Base-by-base conservation (phyloP, 108 stramenopile genomes). In the Conticribra weissflogii region DNA sequence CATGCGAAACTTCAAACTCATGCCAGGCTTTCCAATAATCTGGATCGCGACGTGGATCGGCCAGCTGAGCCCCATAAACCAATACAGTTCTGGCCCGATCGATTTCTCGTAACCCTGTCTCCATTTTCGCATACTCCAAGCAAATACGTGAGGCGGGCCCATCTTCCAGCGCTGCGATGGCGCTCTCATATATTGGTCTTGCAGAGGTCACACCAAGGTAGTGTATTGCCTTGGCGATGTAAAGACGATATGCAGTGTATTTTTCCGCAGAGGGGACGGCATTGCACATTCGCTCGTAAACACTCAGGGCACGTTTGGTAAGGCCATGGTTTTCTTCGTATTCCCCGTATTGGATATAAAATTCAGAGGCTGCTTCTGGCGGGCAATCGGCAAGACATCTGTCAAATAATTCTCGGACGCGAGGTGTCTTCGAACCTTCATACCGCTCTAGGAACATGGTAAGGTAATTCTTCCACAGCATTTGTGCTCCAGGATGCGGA, bases 251-350 rank as follows among this genome's bases (percentile, higher is more conserved):
- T 29, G 96, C 94, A 17, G 85, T 90, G 34, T 86, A 86, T 76
- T 86, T 90, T 63, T 97, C 89, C 19, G 80, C 67, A 9, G 82
- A 71, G 28, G 96, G 92, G 14, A 98, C 96, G n/a, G 89, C 82
- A 29, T 69, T 59, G 30, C 92, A 93, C 84, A 96, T 95, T 16
- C 92, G 68, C 59, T 96, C 85, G 71, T 97, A 95, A 21, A 97
- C 96, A 41, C 82, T 76, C 74, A 97, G 79, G 24, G 96, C 97
- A 29, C 97, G 88, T 61, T 94, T 94, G 18, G 91, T 87, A 62
- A 96, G 80, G n/a, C 99, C 98, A 68, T 95, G 87, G 29, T 76
- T 67, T 73, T 99, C 97, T 87, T 99, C 99, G 44, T 97, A 94
- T 27, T 87, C 80, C n/a, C 96, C 97, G 68, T 97, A 94, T 47